Evolutionary conservation across 2,329 filamentous ascomycete genomes (phyloP), one percentile per base, ranked within the genome.

Genomic region (Stagonosporopsis chrysanthemi): DNA sequence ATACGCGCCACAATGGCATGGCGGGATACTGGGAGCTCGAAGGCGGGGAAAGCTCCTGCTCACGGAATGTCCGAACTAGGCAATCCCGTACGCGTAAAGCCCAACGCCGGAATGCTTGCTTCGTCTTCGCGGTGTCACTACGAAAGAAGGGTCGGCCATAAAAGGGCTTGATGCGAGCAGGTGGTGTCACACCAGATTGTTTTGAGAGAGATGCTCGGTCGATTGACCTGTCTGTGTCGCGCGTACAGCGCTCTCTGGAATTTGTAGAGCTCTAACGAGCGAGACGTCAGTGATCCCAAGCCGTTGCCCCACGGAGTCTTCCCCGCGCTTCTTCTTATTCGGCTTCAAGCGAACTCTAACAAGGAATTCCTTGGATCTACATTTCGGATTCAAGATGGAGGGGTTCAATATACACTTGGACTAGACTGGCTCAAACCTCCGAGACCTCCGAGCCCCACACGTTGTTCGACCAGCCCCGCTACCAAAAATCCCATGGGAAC

Each of bases 391-490:
- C 31, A 33, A 5, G 7, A 15, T 33, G 14, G 31, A 33, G 31
- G 33, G 33, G 17, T 36, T 19, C n/a, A 14, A 31, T 12, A 31
- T 46, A 36, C 48, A 50, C 61, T 47, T 33, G 31, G 12, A 33
- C 31, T 50, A 42, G 57, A 58, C 45, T 49, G 44, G 63, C 45
- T 66, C 58, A 63, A 22, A 60, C 60, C 56, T 54, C 66, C 61
- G 60, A 54, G 31, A 6, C 14, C 31, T 15, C 31, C 31, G 31
- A 49, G 49, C 59, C 43, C 63, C 48, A 61, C 59, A 50, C 52
- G 42, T n/a, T 49, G 14, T 33, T 7, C 15, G 31, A n/a, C 40
- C 49, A 36, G 51, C 54, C 61, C 65, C 58, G 59, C 55, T 38
- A 39, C 17, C 38, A 48, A 53, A 52, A 40, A 19, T 52, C 39